These are phyloP conservation scores for Capsella bursapastoris DNA, from an alignment of 345 rosid species.

Conservation along the genomic window DNA sequence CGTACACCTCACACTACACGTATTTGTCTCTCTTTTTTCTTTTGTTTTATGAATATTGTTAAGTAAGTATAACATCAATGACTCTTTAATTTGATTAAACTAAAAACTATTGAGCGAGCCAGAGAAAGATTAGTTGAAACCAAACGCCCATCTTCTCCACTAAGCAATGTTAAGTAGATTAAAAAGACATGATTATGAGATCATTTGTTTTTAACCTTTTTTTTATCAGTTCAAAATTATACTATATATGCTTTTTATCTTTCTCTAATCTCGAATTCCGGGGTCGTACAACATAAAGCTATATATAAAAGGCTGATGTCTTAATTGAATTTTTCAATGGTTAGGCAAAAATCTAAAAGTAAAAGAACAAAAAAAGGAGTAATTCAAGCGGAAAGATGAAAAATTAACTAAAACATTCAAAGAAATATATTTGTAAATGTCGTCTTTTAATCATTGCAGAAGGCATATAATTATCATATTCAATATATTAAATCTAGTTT, in stretches of 20 bases:
- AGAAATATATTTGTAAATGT: neutral
- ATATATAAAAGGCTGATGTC: constrained; percentile 7
- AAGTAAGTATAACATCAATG: neutral
- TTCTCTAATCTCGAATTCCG: constrained; percentile 23
- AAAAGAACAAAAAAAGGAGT: neutral
- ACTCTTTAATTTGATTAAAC: neutral
- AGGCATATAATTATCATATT: neutral
- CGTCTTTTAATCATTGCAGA: constrained; percentile 18
- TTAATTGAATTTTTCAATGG: neutral
- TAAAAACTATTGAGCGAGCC: constrained; percentile 4
- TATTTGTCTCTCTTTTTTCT: neutral
- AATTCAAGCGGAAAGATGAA: constrained; percentile 35
- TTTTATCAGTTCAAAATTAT: constrained; percentile 1
- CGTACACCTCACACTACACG: constrained; percentile 27
- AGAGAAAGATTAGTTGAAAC: constrained; percentile 22
- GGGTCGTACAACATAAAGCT: neutral
- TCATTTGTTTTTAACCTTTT: constrained; percentile 8
- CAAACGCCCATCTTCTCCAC: constrained; percentile 41
- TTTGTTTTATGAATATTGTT: too few relatives aligned
- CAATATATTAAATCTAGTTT: neutral
- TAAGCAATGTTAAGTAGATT: constrained; percentile 19
- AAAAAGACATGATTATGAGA: neutral
- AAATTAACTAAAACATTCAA: neutral
- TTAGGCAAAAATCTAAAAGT: constrained; percentile 30
- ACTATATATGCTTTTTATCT: constrained; percentile 16